Percentiles rank a stretch among this genome's conserved stretches.
These are phyloP conservation scores for Phytophthora cactorum DNA, from an alignment of 352 stramenopile species.

Conservation along the genomic window DNA sequence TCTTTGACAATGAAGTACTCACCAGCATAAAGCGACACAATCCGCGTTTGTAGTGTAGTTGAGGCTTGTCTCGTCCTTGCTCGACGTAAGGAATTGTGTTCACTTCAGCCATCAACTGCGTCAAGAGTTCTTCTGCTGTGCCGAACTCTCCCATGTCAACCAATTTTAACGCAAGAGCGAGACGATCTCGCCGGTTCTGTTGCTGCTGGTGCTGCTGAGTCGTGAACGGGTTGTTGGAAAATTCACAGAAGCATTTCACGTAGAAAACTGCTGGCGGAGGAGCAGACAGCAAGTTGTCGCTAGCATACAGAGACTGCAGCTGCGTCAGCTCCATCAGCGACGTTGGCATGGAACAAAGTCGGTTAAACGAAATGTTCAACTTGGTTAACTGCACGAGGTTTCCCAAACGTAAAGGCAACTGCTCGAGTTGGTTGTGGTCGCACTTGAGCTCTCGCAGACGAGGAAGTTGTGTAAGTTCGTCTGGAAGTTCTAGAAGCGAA, in stretches of 20 bases:
- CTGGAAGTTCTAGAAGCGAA: constrained; percentile 42
- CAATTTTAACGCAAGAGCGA: constrained; percentile 36
- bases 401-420: constrained; percentile 45
- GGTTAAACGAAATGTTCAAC: constrained; percentile 58
- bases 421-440: constrained; percentile 44
- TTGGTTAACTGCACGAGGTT: constrained; percentile 43
- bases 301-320: constrained; percentile 52
- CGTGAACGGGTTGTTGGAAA: constrained; percentile 74
- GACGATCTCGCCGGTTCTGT: constrained; percentile 18
- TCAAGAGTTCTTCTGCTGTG: constrained; percentile 38
- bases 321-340: constrained; percentile 48
- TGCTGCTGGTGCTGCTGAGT: constrained; percentile 20
- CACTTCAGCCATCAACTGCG: constrained; percentile 33
- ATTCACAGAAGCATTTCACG: constrained; percentile 50
- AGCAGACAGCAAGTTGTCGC: constrained; percentile 50
- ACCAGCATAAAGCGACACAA: constrained; percentile 57
- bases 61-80: constrained; percentile 25
- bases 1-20: neutral
- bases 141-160: constrained; percentile 39
- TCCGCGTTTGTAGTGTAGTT: constrained; percentile 49
- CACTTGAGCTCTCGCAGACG: constrained; percentile 44
- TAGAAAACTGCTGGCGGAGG: constrained; percentile 37
- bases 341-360: constrained; percentile 50
- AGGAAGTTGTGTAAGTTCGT: constrained; percentile 43
- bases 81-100: constrained; percentile 25